Percentiles rank a stretch among this genome's conserved stretches.
Conservation (phyloP, 2,329 filamentous ascomycete species). For the Clarireedia homoeocarpa region DNA sequence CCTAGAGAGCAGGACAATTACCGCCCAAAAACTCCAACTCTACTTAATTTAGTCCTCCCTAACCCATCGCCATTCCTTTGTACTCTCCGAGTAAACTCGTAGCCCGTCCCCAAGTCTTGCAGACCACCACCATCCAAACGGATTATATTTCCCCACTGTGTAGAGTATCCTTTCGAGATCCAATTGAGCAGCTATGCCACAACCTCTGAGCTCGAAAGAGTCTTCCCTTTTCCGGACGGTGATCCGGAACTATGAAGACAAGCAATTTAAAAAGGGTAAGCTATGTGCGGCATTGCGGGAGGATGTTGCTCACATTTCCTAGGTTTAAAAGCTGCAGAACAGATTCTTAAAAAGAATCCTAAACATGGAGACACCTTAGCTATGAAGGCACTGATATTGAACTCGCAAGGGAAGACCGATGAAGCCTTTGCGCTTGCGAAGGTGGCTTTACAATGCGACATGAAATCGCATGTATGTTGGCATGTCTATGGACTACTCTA, state of each 20-base stretch:
- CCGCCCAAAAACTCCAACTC: background rate
- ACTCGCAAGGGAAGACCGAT: conserved; percentile 82
- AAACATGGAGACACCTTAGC: conserved; percentile 97
- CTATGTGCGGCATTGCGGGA: background rate
- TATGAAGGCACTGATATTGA: conserved; percentile 97
- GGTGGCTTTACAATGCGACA: conserved; percentile 85
- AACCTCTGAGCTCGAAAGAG: conserved; percentile 78
- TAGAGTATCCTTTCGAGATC: background rate
- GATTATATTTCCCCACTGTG: conserved; percentile 1
- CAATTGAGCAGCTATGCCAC: conserved; percentile 48
- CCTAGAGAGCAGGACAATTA: background rate
- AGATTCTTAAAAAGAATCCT: conserved; percentile 89
- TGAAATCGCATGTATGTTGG: conserved; percentile 99
- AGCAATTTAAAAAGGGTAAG: conserved; percentile 86
- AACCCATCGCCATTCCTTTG: background rate
- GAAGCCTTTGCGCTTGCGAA: conserved; percentile 94
- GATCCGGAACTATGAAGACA: conserved; percentile 93
- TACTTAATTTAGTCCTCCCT: background rate
- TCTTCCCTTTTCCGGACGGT: conserved; percentile 88
- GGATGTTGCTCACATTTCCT: conserved; percentile 17
- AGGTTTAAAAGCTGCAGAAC: conserved; percentile 89
- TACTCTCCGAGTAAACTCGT: too few relatives aligned
- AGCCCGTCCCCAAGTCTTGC: too few relatives aligned
- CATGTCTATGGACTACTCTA: conserved; percentile 96
- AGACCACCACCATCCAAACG: background rate